Conservation (phyloP, 257 asterid genomes). For the Nicotiana benthamiana region DNA sequence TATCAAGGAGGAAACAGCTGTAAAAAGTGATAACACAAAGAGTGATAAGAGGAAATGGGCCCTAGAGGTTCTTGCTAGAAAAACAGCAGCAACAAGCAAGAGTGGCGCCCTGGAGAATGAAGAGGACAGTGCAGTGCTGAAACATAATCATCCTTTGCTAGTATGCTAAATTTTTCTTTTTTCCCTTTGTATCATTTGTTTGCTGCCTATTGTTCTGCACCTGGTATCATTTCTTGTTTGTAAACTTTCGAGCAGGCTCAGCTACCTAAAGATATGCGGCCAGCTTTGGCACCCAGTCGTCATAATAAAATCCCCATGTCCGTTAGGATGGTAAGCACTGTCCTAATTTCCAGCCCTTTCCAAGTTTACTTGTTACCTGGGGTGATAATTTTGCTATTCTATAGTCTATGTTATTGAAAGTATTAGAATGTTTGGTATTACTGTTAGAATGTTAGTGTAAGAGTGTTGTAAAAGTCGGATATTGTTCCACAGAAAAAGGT, state of each 20-base stretch:
- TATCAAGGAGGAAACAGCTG: slow-evolving; percentile 36
- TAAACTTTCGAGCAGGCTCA: slow-evolving; percentile 57
- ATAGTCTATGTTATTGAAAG: not conserved
- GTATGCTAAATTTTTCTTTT: slow-evolving; percentile 27
- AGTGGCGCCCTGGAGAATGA: slow-evolving; percentile 46
- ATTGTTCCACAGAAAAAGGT: not conserved
- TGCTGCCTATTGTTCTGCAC: slow-evolving; percentile 10
- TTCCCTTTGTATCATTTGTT: slow-evolving; percentile 12
- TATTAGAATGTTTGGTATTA: not conserved
- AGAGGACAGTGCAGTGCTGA: slow-evolving; percentile 45
- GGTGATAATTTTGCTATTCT: not conserved
- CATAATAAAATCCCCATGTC: slow-evolving; percentile 70
- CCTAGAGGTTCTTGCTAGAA: slow-evolving; percentile 83
- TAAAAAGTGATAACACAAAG: slow-evolving; percentile 36
- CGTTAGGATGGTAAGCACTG: slow-evolving; percentile 68
- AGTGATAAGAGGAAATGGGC: slow-evolving; percentile 95
- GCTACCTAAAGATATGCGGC: slow-evolving; percentile 92
- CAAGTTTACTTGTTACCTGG: not conserved
- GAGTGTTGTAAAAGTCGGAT: not conserved
- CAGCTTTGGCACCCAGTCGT: slow-evolving; percentile 65
- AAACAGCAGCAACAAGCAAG: slow-evolving; percentile 48
- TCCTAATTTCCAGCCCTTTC: not conserved
- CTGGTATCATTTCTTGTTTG: slow-evolving; percentile 11
- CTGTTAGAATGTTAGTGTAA: not conserved
- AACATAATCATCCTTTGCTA: slow-evolving; percentile 63